Evolutionary conservation across 306 rosid species (phyloP).

Genomic region (Gillenia trifoliata): DNA sequence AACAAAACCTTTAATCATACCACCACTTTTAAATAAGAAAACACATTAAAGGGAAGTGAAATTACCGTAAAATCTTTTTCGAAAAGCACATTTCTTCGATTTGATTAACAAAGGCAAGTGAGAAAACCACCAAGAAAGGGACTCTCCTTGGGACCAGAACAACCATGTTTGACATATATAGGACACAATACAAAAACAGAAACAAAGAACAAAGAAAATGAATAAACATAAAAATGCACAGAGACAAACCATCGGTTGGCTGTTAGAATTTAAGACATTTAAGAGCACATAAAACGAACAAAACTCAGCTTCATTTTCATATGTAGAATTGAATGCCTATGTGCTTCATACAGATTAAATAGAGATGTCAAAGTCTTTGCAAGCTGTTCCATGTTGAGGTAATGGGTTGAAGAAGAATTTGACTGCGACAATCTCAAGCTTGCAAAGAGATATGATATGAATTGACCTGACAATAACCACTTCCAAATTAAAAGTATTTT

Average conservation of each 20-base stretch:
- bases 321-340: conserved; percentile 33
- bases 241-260: conserved; percentile 61
- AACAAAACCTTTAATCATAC: not conserved
- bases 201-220: conserved; percentile 6
- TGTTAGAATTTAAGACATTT: conserved; percentile 66
- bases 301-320: conserved; percentile 79
- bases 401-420: conserved; percentile 61
- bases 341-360: conserved; percentile 58
- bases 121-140: conserved; percentile 80
- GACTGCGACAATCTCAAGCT: conserved; percentile 44
- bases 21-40: conserved; percentile 4
- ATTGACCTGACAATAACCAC: conserved; percentile 54
- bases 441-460: conserved; percentile 69
- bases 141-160: conserved; percentile 67
- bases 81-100: conserved; percentile 85
- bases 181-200: conserved; percentile 15
- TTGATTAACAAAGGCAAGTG: conserved; percentile 43
- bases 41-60: conserved; percentile 4
- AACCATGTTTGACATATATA: conserved; percentile 23
- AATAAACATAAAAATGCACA: conserved; percentile 24
- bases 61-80: conserved; percentile 61
- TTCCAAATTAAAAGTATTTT: not conserved
- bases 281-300: conserved; percentile 78
- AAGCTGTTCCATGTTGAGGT: conserved; percentile 90
- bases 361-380: conserved; percentile 71